Evolutionary conservation across 1,284 basidiomycete species (phyloP), one percentile per base, ranked within the genome.

Genomic region (Sphaerobolus stellatus): DNA sequence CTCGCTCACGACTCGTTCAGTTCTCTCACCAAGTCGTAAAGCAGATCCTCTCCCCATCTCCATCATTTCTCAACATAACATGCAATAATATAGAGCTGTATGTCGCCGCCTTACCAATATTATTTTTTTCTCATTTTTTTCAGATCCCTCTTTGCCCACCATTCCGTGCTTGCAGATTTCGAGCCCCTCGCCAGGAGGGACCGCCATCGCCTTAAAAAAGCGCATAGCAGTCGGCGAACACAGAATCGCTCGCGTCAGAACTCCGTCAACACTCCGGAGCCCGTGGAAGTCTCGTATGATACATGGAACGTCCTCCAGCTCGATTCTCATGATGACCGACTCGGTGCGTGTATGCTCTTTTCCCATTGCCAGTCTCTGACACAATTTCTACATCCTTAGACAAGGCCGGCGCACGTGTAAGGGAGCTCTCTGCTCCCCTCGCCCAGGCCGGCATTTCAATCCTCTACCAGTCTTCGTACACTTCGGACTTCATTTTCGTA

Each of bases 401-500:
- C 63, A 82, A 79, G 58, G 83, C 86, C 4, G 85, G 86, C 24
- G 82, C 84, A n/a, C 77, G 87, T 43, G 83, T 92, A 1, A 82
- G 87, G 56, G 86, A 90, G 66, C 76, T 93, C 28, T 91, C 90
- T 27, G 85, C 86, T 6, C 87, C 86, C 24, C 75, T 93, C 11
- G 88, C 90, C 4, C 81, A 80, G 24, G 89, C 87, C 31, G 89
- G 88, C 8, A 90, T 93, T 41, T 88, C 88, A 27, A 92, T 92
- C 54, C 73, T 92, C 5, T 93, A 92, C 66, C 90, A 91, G 67
- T 91, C 89, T 4, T 89, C 87, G 9, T 90, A 92, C 67, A 85
- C 86, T 78, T 86, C 88, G 63, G 90, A 93, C 70, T 92, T 90
- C 68, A 84, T 93, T 49, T 81, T 93, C 59, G 90, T 88, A 64